These are phyloP conservation scores for Heliosperma pusillum DNA, from an alignment of 148 eudicot species.

Conservation along the genomic window DNA sequence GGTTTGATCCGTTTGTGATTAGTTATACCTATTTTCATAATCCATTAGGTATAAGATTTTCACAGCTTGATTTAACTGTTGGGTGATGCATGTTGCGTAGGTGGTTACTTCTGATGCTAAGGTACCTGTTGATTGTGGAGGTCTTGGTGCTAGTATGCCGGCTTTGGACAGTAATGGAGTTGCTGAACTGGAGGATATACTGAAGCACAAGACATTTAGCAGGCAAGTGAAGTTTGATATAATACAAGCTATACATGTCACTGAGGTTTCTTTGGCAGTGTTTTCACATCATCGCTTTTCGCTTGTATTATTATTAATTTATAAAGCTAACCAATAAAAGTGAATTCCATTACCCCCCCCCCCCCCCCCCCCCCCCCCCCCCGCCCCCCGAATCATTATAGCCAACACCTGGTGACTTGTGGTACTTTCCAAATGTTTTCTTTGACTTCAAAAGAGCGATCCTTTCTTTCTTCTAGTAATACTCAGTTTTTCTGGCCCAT, in stretches of 20 bases:
- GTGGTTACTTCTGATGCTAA: conserved; percentile 36
- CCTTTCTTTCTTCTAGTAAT: background rate
- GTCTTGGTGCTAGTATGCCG: conserved; percentile 15
- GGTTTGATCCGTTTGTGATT: background rate
- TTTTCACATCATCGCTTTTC: background rate
- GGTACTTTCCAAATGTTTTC: background rate
- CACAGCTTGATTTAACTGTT: conserved; percentile 1
- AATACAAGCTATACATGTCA: background rate
- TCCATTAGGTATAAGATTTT: background rate
- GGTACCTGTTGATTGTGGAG: conserved; percentile 22
- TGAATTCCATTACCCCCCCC: background rate
- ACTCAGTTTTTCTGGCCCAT: background rate
- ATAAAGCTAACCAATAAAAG: background rate
- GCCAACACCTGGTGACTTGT: background rate
- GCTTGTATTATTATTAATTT: background rate
- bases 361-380: background rate
- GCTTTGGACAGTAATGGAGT: conserved; percentile 35
- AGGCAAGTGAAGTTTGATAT: conserved; percentile 39
- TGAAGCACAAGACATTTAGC: conserved; percentile 81
- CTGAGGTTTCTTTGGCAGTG: background rate
- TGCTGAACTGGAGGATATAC: conserved; percentile 69
- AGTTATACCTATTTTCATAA: too few relatives aligned
- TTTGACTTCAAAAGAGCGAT: background rate
- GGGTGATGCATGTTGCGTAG: conserved; percentile 19
- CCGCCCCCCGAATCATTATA: background rate